These are phyloP conservation scores for Trifolium fragiferum DNA, from an alignment of 306 rosid genomes.

Conservation along the genomic window DNA sequence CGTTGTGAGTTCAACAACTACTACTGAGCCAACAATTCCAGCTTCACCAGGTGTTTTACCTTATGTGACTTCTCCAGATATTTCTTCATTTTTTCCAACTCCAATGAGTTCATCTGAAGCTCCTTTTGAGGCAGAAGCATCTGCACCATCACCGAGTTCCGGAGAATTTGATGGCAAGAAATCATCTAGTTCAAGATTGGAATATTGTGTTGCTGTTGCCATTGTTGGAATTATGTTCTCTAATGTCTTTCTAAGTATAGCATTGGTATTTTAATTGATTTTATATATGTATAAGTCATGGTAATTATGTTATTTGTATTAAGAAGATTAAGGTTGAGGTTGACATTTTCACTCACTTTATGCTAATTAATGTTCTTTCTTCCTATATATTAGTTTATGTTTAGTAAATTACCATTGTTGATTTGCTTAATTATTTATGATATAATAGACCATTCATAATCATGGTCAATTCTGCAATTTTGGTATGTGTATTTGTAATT, in stretches of 20 bases:
- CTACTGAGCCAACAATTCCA: constrained; percentile 52
- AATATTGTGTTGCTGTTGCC: constrained; percentile 33
- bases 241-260: constrained; percentile 32
- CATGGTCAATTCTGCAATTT: constrained; percentile 17
- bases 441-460: background rate
- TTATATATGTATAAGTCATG: background rate
- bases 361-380: constrained; percentile 11
- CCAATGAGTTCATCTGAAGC: constrained; percentile 44
- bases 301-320: constrained; percentile 5
- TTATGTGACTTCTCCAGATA: constrained; percentile 53
- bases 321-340: constrained; percentile 1
- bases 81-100: constrained; percentile 70
- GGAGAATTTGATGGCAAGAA: constrained; percentile 67
- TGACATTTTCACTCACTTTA: background rate
- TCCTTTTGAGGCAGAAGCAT: constrained; percentile 42
- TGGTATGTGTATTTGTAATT: background rate
- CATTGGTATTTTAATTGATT: background rate
- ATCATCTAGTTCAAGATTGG: constrained; percentile 47
- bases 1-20: constrained; percentile 41
- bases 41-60: constrained; percentile 68
- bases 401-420: constrained; percentile 14
- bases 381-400: constrained; percentile 13
- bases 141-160: constrained; percentile 51
- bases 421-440: constrained; percentile 3
- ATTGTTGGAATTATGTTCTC: constrained; percentile 41